Evolutionary conservation across 257 asterid genomes (phyloP).

Genomic region (Echium plantagineum): DNA sequence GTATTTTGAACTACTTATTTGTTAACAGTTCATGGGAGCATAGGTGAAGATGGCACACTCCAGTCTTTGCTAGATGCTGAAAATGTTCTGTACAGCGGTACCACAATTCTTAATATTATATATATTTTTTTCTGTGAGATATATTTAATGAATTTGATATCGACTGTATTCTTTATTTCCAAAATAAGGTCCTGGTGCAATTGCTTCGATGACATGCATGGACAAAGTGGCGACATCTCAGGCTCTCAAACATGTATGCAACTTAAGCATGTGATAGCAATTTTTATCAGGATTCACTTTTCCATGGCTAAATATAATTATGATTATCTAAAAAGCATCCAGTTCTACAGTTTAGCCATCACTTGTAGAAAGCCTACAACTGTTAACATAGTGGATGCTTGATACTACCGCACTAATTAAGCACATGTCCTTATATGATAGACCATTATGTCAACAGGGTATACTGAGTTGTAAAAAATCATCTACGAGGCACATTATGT

Average conservation of each 20-base stretch:
- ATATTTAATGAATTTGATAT: constrained; percentile 1
- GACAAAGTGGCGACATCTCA: constrained; percentile 87
- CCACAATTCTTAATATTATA: background rate
- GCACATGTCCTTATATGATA: too few species aligned
- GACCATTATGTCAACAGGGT: too few species aligned
- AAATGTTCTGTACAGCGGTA: constrained; percentile 67
- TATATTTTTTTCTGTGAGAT: background rate
- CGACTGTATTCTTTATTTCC: constrained; percentile 20
- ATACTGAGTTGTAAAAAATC: too few species aligned
- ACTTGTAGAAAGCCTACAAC: too few species aligned
- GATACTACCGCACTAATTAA: too few species aligned
- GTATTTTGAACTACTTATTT: constrained; percentile 1
- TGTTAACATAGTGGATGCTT: too few species aligned
- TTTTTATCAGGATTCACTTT: constrained; percentile 1
- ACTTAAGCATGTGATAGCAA: background rate
- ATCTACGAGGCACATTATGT: too few species aligned
- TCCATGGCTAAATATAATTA: background rate
- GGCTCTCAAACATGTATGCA: constrained; percentile 67
- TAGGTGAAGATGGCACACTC: constrained; percentile 89
- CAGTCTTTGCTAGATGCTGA: constrained; percentile 69
- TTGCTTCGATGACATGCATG: constrained; percentile 73
- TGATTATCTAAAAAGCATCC: background rate
- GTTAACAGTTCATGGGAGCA: constrained; percentile 77
- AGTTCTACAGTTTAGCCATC: background rate
- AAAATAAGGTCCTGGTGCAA: constrained; percentile 57